Evolutionary conservation across 768 basidiomycete species (phyloP).

Genomic region (Hemileccinum impolitum): DNA sequence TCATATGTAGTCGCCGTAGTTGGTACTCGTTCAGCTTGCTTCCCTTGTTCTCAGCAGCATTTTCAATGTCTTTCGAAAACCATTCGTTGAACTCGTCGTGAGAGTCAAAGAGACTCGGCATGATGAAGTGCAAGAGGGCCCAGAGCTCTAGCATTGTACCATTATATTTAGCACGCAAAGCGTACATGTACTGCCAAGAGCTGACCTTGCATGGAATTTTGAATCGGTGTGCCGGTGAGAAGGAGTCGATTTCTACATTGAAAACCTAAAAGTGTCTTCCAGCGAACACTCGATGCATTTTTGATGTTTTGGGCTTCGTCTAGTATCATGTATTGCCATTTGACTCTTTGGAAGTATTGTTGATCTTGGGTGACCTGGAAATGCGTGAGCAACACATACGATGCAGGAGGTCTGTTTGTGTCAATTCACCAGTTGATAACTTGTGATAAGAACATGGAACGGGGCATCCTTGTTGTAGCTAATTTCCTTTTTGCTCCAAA

Average conservation of each 20-base stretch:
- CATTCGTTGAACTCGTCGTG: constrained; percentile 99
- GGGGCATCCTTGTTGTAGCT: constrained; percentile 93
- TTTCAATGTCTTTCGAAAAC: constrained; percentile 99
- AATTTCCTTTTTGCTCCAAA: constrained; percentile 98
- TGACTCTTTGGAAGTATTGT: constrained; percentile 95
- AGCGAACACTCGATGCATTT: constrained; percentile 91
- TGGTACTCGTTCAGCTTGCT: constrained; percentile 94
- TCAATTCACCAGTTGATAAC: constrained; percentile 82
- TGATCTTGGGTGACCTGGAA: constrained; percentile 89
- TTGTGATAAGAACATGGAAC: constrained; percentile 95
- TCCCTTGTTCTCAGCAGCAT: constrained; percentile 87
- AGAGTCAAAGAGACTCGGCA: constrained; percentile 98
- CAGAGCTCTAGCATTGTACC: constrained; percentile 68
- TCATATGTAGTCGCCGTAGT: constrained; percentile 93
- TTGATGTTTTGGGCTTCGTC: constrained; percentile 99
- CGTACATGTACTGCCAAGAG: not conserved
- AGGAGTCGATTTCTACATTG: constrained; percentile 94
- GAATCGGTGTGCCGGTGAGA: constrained; percentile 96
- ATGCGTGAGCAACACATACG: constrained; percentile 1
- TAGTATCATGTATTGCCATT: constrained; percentile 99
- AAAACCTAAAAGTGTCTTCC: constrained; percentile 96
- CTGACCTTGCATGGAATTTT: constrained; percentile 98
- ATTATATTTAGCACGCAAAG: constrained; percentile 4
- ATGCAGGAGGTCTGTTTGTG: not conserved
- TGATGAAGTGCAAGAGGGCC: constrained; percentile 98